Evolutionary conservation across 2,329 filamentous ascomycete genomes (phyloP), one percentile per base, ranked within the genome.

Genomic region (Diaporthe sp.): DNA sequence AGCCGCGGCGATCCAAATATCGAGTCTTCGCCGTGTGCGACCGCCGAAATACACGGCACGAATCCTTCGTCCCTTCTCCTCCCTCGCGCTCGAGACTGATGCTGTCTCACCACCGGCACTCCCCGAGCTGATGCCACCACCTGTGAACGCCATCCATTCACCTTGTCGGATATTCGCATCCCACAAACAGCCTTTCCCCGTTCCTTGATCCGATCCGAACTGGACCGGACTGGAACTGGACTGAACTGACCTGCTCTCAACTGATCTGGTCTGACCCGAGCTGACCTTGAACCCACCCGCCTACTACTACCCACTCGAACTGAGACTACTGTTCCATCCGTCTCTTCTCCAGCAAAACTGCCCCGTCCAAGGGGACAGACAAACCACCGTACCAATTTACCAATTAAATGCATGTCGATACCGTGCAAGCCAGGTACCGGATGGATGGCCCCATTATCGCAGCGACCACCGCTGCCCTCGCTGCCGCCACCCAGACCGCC

Each of bases 401-500:
- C 53, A 71, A 42, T 71, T 25, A 60, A 51, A 74, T 37, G 60
- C 42, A 57, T 34, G 47, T 31, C 25, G 61, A 47, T 31, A 28
- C 63, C 25, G 68, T 58, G 20, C 42, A n/a, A 49, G 34, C n/a
- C 12, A 53, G 25, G 28, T 31, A 47, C 47, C 53, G 60, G 42
- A 76, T 76, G 75, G 75, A 76, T 47, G 75, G 75, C 4, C 39
- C 51, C 25, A 51, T 77, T 31, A n/a, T 55, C 42, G 75, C 75
- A 42, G 73, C 71, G 71, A 77, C 67, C 49, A 55, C 65, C 39
- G 74, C 76, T 60, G 74, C 76, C 57, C 76, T 76, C 67, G 71
- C 51, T 15, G 65, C 47, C 25, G 72, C 67, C 42, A 72, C 60
- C 53, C 71, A 49, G 71, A 67, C 74, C 34, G 60, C 39, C 42